These are phyloP conservation scores for Tolypocladium tundrense DNA, from an alignment of 2,329 filamentous ascomycete species.

Conservation along the genomic window DNA sequence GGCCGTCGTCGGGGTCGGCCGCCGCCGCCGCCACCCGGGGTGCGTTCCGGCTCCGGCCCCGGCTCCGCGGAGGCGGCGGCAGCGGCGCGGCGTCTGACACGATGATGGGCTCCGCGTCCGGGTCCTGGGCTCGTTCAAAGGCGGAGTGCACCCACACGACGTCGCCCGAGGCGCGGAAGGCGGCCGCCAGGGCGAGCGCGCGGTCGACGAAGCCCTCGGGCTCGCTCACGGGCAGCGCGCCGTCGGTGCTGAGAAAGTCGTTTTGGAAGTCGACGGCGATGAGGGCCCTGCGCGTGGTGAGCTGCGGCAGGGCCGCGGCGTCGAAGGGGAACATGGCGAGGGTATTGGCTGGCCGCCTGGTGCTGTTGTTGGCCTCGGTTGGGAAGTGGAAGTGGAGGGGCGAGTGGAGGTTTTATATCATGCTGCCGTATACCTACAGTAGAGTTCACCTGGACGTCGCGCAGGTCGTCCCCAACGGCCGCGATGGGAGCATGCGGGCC, in stretches of 20 bases:
- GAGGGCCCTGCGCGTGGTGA: conserved; percentile 57
- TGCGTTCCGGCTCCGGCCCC: not conserved
- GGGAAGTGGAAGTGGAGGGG: not conserved
- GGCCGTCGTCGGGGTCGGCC: not conserved
- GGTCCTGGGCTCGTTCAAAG: conserved; percentile 52
- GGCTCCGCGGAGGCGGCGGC: not conserved
- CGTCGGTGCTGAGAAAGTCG: conserved; percentile 65
- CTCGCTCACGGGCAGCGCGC: conserved; percentile 55
- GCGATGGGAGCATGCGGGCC: not conserved
- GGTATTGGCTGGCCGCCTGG: not conserved
- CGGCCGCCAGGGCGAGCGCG: conserved; percentile 54
- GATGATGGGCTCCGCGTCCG: conserved; percentile 42
- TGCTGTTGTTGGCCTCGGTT: not conserved
- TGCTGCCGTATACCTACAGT: not conserved
- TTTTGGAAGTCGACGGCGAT: conserved; percentile 83
- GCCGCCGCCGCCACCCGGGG: not conserved
- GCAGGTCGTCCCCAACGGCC: not conserved
- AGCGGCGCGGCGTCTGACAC: conserved; percentile 23
- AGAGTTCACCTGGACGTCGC: not conserved
- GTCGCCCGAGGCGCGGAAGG: conserved; percentile 61
- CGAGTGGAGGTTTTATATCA: not conserved
- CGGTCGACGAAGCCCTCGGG: conserved; percentile 57
- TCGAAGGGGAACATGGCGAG: conserved; percentile 46
- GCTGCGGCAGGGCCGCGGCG: conserved; percentile 40
- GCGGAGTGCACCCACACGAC: conserved; percentile 80